These are phyloP conservation scores for Dactylorhiza incarnata DNA, from an alignment of 106 monocot genomes.

Conservation along the genomic window DNA sequence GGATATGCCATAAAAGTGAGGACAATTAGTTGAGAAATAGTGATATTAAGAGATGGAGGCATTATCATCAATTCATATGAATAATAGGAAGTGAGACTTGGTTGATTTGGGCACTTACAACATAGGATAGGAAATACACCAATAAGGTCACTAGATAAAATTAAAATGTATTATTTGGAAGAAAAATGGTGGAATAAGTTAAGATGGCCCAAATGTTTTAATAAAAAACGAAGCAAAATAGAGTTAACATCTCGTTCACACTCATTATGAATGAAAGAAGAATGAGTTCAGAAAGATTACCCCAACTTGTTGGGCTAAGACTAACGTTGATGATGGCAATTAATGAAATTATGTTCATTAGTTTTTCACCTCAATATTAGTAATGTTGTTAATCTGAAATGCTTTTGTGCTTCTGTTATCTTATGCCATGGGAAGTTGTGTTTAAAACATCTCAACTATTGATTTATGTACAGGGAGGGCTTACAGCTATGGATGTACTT, in stretches of 20 bases:
- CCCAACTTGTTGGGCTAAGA: neutral
- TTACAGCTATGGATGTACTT: constrained; percentile 14
- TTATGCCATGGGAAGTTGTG: neutral
- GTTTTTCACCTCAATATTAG: neutral
- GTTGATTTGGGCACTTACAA: neutral
- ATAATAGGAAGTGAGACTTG: neutral
- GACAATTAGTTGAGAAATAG: neutral
- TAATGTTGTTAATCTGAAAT: neutral
- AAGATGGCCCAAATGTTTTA: neutral
- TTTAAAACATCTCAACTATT: neutral
- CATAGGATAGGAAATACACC: neutral
- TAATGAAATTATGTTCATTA: neutral
- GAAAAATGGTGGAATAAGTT: neutral
- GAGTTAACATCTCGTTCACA: neutral
- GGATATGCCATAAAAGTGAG: neutral
- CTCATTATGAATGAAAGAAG: neutral
- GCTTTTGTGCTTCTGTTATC: neutral
- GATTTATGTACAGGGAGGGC: constrained; percentile 5
- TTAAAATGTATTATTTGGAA: neutral
- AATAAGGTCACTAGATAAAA: neutral
- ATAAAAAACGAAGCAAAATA: neutral
- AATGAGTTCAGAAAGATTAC: neutral
- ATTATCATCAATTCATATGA: neutral
- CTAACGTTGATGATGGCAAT: neutral
- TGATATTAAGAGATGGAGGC: neutral